Conservation (phyloP, 2,329 filamentous ascomycete genomes). For the Basipetospora chlamydospora region DNA sequence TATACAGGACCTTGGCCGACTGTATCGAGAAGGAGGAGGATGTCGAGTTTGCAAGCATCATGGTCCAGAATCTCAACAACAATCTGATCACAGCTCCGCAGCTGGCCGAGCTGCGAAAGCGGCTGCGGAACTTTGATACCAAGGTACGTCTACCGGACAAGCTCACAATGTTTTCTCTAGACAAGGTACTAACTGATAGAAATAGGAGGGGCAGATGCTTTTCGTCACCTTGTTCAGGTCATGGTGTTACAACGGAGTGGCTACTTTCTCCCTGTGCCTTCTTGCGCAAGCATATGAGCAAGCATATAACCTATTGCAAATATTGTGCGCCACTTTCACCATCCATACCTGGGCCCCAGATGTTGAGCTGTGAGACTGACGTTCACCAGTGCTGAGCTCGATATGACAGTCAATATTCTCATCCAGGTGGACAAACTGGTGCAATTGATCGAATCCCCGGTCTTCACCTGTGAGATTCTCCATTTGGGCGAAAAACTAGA, state of each 20-base stretch:
- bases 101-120: constrained; percentile 75
- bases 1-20: constrained; percentile 89
- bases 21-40: constrained; percentile 97
- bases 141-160: constrained; percentile 33
- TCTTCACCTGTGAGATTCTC: constrained; percentile 70
- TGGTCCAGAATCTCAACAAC: constrained; percentile 98
- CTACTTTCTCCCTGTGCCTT: constrained; percentile 89
- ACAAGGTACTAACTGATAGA: too few relatives aligned
- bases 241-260: constrained; percentile 97
- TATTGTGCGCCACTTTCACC: constrained; percentile 72
- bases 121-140: constrained; percentile 78
- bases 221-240: constrained; percentile 90
- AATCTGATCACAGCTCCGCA: constrained; percentile 97
- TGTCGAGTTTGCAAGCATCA: constrained; percentile 96
- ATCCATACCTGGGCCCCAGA: too few relatives aligned
- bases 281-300: constrained; percentile 97
- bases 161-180: too few relatives aligned
- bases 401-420: constrained; percentile 97
- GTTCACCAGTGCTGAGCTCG: constrained; percentile 84
- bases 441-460: constrained; percentile 88
- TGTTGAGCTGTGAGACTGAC: too few relatives aligned
- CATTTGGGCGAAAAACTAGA: too few relatives aligned
- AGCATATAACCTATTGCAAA: constrained; percentile 87
- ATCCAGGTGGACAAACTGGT: constrained; percentile 99
- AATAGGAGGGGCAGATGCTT: constrained; percentile 82